Base-by-base conservation (phyloP, 2,329 filamentous ascomycete species). In the Colletotrichum godetiae region DNA sequence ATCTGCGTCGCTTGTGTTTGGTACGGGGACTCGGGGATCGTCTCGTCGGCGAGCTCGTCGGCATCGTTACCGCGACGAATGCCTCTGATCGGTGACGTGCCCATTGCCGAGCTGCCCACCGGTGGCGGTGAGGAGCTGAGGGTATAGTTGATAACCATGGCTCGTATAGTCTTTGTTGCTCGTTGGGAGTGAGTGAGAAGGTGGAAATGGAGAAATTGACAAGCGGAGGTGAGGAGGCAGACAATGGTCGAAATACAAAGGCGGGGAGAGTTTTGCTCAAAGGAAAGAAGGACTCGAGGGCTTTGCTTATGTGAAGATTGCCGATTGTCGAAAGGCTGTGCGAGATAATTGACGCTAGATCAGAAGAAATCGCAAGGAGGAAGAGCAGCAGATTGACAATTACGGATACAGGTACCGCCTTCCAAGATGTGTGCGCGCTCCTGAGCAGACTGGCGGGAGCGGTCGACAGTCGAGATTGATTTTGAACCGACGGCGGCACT, bases 1-100 rank as follows among this genome's bases (percentile, higher is more conserved):
- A 88, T 79, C 74, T 89, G 86, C 1, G 86, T 88, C 0, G 86
- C 81, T 74, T 88, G 86, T 31, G 86, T 88, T 4, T 84, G 80
- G 22, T 80, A 81, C 13, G 82, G 79, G 5, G 84, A 86, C 78
- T 82, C 85, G 46, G 84, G 84, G 24, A 86, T 83, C n/a, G 86
- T 88, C 64, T 84, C 84, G 19, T 78, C 80, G 10, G 82, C 83
- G 24, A 86, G 78, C 73, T 88, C 86, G 68, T 88, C 87, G 55
- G 87, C 81, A 49, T 85, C 84, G 58, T 85, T 78, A 52, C 11
- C 58, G 19, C 22, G 46, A 22, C 58, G 49, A 27, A n/a, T 15
- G n/a, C 49, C 68, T 59, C 49, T 68, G 52, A 33, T 13, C 27
- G 72, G 42, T n/a, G 68, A 55, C 31, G 49, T 63, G 33, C 22